Conservation (phyloP, 352 stramenopile species). For the Globisporangium orthogonon region DNA sequence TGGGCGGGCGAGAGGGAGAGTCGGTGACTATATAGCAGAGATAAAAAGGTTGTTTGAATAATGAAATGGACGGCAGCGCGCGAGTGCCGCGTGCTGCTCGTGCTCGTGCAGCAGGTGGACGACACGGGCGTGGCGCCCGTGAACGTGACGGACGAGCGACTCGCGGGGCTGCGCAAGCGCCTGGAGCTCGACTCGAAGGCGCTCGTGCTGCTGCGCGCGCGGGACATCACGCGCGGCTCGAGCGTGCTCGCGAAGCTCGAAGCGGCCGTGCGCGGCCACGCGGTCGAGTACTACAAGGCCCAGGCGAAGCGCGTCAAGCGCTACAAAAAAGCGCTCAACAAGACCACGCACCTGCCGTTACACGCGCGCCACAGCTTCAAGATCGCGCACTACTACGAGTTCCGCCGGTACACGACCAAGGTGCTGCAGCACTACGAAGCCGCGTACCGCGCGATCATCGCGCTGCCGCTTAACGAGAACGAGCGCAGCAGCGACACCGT, state of each 20-base stretch:
- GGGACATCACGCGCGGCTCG: conserved; percentile 57
- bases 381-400: conserved; percentile 88
- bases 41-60: too few relatives aligned
- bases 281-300: conserved; percentile 86
- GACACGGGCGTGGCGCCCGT: conserved; percentile 48
- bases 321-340: conserved; percentile 77
- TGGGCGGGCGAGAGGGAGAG: not conserved
- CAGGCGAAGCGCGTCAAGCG: conserved; percentile 86
- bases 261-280: conserved; percentile 58
- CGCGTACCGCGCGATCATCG: conserved; percentile 59
- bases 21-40: too few relatives aligned
- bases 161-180: conserved; percentile 55
- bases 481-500: conserved; percentile 26
- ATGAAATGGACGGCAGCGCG: conserved; percentile 19
- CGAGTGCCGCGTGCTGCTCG: conserved; percentile 72
- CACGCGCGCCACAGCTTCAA: conserved; percentile 83
- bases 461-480: conserved; percentile 48
- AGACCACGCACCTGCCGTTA: conserved; percentile 48
- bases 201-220: conserved; percentile 53
- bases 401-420: conserved; percentile 81
- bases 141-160: conserved; percentile 69
- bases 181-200: conserved; percentile 74
- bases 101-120: conserved; percentile 79
- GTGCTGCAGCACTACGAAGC: conserved; percentile 82
- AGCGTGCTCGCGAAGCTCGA: conserved; percentile 70